phyloP scores from a whole-genome alignment of 768 basidiomycete genomes.

The Pleurotus cornucopiae region DNA sequence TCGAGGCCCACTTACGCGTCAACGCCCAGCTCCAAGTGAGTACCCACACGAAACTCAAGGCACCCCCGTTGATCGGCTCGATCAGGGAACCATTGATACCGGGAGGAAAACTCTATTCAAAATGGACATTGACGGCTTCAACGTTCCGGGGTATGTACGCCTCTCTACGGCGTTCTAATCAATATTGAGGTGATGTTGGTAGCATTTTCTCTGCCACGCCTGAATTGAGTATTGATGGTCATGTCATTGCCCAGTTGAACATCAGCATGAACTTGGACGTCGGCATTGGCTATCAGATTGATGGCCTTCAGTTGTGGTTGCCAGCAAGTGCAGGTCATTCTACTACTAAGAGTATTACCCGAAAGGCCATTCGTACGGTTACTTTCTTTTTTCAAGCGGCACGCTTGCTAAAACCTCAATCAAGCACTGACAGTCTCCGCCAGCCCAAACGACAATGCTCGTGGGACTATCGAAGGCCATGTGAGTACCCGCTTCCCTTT shows the following conservation, averaged over 20 bases:
- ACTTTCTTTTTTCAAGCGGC: background rate
- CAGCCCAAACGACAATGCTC: background rate
- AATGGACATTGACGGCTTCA: background rate
- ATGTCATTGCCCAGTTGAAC: background rate
- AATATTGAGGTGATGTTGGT: background rate
- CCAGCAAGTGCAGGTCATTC: background rate
- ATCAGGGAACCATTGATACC: slow-evolving; percentile 3
- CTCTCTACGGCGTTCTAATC: background rate
- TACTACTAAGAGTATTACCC: background rate
- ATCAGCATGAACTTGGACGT: slow-evolving; percentile 1
- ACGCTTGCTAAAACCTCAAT: background rate
- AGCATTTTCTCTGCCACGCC: background rate
- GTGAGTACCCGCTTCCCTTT: background rate
- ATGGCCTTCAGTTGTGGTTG: background rate
- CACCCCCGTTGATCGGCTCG: background rate
- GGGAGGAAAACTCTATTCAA: background rate
- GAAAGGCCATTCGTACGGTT: background rate
- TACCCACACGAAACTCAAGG: background rate
- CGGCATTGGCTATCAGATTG: background rate
- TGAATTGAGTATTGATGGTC: background rate
- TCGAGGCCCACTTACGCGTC: background rate
- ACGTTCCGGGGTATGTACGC: background rate
- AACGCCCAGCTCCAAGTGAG: background rate
- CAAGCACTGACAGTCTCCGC: background rate
- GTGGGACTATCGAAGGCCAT: background rate